Conservation (phyloP, 2,329 filamentous ascomycete species). For the Arthrobotrys iridis region DNA sequence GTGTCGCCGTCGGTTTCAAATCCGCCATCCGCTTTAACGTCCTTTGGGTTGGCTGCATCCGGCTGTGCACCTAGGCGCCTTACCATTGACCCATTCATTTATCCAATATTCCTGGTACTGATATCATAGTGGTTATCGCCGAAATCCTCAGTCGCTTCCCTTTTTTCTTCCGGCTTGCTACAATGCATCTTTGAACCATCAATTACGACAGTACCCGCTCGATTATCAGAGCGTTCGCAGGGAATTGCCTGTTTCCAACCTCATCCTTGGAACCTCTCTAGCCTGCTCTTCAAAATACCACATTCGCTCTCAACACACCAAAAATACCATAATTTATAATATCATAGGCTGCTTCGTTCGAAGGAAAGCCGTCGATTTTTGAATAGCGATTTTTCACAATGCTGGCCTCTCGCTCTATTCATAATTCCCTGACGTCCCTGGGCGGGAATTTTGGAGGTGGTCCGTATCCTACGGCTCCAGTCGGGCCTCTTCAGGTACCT, state of each 20-base stretch:
- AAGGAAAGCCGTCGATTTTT: background rate
- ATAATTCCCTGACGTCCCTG: constrained; percentile 31
- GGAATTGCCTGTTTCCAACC: constrained; percentile 6
- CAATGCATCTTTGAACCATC: constrained; percentile 35
- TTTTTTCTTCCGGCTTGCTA: constrained; percentile 30
- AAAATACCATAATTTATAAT: constrained; percentile 2
- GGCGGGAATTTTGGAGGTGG: constrained; percentile 30
- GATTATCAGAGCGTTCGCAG: constrained; percentile 12
- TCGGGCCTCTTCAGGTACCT: constrained; percentile 28
- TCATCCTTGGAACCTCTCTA: constrained; percentile 3
- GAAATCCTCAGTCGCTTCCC: background rate
- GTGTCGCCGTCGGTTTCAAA: constrained; percentile 3
- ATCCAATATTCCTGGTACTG: constrained; percentile 14
- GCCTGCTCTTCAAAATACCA: constrained; percentile 24
- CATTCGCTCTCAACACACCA: background rate
- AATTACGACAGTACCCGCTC: constrained; percentile 32
- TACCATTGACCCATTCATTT: too few relatives aligned
- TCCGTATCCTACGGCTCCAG: constrained; percentile 32
- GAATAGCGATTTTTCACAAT: constrained; percentile 23
- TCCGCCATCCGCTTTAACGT: constrained; percentile 11
- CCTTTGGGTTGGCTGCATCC: constrained; percentile 29
- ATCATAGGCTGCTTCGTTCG: background rate
- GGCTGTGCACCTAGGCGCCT: background rate
- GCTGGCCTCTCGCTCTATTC: constrained; percentile 23
- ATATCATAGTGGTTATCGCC: background rate